Base-by-base conservation (phyloP, 2,329 filamentous ascomycete genomes). In the Colletotrichum sp. region DNA sequence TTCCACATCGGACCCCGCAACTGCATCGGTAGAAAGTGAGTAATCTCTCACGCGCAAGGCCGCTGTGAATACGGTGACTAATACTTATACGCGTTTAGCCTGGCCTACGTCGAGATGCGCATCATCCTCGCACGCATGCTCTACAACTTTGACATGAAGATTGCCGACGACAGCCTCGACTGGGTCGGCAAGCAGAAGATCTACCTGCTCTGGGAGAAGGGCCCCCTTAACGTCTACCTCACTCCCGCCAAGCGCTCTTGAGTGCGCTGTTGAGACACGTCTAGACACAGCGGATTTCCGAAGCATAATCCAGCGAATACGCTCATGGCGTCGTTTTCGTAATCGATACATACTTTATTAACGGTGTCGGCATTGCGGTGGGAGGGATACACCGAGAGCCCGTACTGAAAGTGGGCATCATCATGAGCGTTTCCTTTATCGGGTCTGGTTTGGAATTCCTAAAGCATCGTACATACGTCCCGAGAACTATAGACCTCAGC, bases 21-120 rank as follows among this genome's bases (percentile, higher is more conserved):
- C 62, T 90, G 89, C 75, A 83, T 90, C 32, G 89, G 89, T 3
- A 83, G 83, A 75, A 89, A 89, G 87, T 88, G 81, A 80, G 86
- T 82, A 4, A 6, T 16, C 10, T 9, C n/a, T 78, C 21, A 13
- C 7, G n/a, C 24, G 6, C 36, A 9, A 26, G 43, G 21, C 16
- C 34, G 1, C 15, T 15, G 10, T 0, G n/a, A 36, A 36, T 64
- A 64, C 60, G 60, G 60, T 70, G 9, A 60, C 21, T 60, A 43
- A 67, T 36, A 75, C 36, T 18, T 7, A 13, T 52, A 26, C 26
- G 10, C 21, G 6, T 18, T 34, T 43, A 78, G 84, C 73, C 83
- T 88, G 34, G 88, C 89, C 1, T 87, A 87, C 64, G 83, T 83
- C 4, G 88, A 90, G 78, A 87, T 90, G 85, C 85, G 88, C 3